phyloP scores from a whole-genome alignment of 257 asterid species.

The Solanum clarkiae region DNA sequence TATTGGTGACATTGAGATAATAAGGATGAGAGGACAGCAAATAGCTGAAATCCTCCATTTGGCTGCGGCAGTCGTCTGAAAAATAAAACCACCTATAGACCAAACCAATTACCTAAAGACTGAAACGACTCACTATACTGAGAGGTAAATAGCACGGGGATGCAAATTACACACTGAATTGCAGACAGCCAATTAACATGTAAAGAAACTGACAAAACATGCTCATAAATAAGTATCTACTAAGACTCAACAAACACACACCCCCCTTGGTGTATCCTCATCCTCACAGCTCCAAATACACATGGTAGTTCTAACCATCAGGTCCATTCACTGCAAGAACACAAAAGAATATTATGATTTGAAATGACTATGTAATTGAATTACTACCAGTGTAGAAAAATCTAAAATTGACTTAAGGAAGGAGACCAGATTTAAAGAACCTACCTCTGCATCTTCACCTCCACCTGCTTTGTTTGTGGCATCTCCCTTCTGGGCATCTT shows the following conservation, averaged over 20 bases:
- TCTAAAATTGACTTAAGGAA: neutral
- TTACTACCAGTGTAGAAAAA: neutral
- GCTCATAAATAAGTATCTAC: constrained; percentile 17
- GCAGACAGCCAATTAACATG: constrained; percentile 17
- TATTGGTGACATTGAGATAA: neutral
- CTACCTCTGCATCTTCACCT: constrained; percentile 52
- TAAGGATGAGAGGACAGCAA: neutral
- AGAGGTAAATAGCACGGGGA: neutral
- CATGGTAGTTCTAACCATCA: constrained; percentile 9
- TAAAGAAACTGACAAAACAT: constrained; percentile 14
- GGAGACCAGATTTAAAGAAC: neutral
- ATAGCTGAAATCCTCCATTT: neutral
- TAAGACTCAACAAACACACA: constrained; percentile 9
- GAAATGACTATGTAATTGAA: neutral
- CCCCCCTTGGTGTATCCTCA: constrained; percentile 6
- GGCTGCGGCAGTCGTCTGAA: constrained; percentile 17
- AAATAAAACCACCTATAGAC: constrained; percentile 47
- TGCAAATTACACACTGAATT: constrained; percentile 18
- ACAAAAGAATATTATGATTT: neutral
- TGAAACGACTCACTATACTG: constrained; percentile 3
- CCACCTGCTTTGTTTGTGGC: constrained; percentile 44
- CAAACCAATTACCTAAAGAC: constrained; percentile 21
- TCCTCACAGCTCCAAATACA: constrained; percentile 3
- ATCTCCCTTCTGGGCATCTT: constrained; percentile 47
- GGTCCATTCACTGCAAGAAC: constrained; percentile 41